phyloP scores from a whole-genome alignment of 495 filamentous ascomycete species.

The Annulohypoxylon bovei region DNA sequence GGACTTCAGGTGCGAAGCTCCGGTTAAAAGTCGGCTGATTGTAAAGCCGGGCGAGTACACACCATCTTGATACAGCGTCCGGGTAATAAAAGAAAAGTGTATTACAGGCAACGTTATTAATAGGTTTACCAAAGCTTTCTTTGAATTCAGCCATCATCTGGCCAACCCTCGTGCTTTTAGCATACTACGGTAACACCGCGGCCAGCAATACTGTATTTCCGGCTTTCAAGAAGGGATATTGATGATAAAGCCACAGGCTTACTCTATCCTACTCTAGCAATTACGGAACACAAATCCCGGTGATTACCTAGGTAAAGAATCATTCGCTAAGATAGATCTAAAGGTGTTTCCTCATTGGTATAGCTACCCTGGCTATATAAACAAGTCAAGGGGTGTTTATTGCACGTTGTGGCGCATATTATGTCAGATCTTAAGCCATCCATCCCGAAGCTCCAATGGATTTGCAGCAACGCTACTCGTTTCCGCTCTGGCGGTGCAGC shows the following conservation, averaged over 20 bases:
- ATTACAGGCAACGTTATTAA: conserved; percentile 30
- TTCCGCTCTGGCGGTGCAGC: conserved; percentile 36
- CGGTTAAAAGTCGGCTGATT: too few species aligned
- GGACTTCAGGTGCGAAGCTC: too few species aligned
- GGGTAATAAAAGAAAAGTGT: conserved; percentile 16
- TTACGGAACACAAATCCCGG: background rate
- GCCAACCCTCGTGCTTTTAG: conserved; percentile 16
- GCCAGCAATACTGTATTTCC: background rate
- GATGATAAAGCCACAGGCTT: background rate
- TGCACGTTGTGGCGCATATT: conserved; percentile 31
- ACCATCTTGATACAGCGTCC: conserved; percentile 9
- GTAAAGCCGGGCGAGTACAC: too few species aligned
- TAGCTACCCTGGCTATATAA: conserved; percentile 1
- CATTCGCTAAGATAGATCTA: background rate
- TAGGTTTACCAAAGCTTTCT: conserved; percentile 8
- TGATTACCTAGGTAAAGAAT: conserved; percentile 1
- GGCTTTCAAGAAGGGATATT: background rate
- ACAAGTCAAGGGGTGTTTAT: conserved; percentile 10
- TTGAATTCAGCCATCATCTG: conserved; percentile 7
- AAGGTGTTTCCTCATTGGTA: background rate
- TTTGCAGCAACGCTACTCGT: conserved; percentile 23
- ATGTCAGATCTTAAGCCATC: conserved; percentile 42
- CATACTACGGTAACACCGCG: background rate
- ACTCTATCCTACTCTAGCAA: background rate
- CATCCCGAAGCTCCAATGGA: conserved; percentile 31